phyloP scores from a whole-genome alignment of 179 eudicot genomes.

The Heliamphora pulchella region DNA sequence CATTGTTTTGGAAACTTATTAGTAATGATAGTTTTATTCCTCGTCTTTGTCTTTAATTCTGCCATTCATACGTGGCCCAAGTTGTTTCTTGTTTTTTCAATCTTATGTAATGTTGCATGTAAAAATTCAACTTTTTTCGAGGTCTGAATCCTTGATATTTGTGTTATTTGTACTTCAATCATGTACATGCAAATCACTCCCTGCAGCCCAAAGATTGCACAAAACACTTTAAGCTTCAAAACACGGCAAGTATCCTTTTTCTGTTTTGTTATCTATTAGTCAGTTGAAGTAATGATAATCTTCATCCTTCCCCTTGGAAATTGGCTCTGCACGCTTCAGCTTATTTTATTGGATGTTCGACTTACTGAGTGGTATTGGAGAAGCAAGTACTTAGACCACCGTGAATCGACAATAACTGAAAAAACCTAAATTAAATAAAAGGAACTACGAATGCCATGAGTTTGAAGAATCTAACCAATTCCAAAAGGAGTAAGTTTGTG shows the following conservation, averaged over 20 bases:
- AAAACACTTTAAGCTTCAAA: too few relatives aligned
- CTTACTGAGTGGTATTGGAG: too few relatives aligned
- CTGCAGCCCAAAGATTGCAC: too few relatives aligned
- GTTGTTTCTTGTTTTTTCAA: background rate
- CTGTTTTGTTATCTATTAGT: too few relatives aligned
- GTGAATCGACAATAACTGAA: background rate
- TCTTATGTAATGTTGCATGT: too few relatives aligned
- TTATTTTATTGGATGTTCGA: too few relatives aligned
- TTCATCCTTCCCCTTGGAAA: background rate
- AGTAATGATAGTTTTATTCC: background rate
- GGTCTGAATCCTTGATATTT: background rate
- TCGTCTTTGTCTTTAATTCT: background rate
- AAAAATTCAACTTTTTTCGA: too few relatives aligned
- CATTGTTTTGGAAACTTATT: background rate
- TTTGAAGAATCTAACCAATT: background rate
- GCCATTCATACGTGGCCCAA: background rate
- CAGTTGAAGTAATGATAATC: background rate
- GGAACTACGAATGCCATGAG: background rate
- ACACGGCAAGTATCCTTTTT: too few relatives aligned
- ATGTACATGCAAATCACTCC: too few relatives aligned
- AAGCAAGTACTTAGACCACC: too few relatives aligned
- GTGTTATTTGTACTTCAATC: too few relatives aligned
- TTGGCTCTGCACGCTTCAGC: background rate
- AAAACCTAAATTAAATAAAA: background rate
- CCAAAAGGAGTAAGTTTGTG: background rate